Conservation (phyloP, 164 flowering plant species). For the Brasenia schreberi region DNA sequence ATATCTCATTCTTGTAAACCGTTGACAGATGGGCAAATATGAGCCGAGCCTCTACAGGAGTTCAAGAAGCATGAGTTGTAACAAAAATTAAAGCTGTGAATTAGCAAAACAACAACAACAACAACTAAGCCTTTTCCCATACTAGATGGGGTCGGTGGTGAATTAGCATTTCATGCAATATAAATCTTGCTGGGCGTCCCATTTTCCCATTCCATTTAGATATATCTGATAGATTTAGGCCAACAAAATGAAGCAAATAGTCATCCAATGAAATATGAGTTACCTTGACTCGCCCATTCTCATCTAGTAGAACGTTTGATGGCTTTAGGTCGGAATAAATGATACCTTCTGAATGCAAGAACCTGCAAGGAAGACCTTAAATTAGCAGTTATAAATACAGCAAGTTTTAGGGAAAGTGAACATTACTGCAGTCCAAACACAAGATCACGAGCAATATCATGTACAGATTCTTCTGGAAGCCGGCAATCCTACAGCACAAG, state of each 20-base stretch:
- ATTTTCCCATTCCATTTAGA: too few relatives aligned
- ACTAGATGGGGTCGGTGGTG: too few relatives aligned
- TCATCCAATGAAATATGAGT: neutral
- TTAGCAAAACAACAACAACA: too few relatives aligned
- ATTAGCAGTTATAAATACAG: slow-evolving; percentile 4
- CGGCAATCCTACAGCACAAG: slow-evolving; percentile 49
- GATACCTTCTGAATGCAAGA: slow-evolving; percentile 82
- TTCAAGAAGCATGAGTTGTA: too few relatives aligned
- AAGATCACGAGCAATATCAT: slow-evolving; percentile 61
- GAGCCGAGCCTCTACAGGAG: too few relatives aligned
- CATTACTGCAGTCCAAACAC: slow-evolving; percentile 65
- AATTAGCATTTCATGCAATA: too few relatives aligned
- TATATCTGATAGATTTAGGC: too few relatives aligned
- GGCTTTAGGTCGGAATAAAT: slow-evolving; percentile 95
- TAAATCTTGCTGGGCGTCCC: too few relatives aligned
- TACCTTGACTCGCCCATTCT: slow-evolving; percentile 91
- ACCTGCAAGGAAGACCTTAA: slow-evolving; percentile 30
- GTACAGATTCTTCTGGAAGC: slow-evolving; percentile 94
- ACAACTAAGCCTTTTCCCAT: too few relatives aligned
- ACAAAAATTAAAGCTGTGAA: too few relatives aligned
- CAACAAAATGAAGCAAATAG: neutral
- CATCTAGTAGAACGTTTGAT: slow-evolving; percentile 87
- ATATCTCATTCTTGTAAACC: too few relatives aligned
- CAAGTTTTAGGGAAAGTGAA: slow-evolving; percentile 3
- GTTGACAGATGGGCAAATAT: too few relatives aligned